These are phyloP conservation scores for Mucor circinelloides DNA, from an alignment of 371 early-diverging fungal genomes.

Conservation along the genomic window DNA sequence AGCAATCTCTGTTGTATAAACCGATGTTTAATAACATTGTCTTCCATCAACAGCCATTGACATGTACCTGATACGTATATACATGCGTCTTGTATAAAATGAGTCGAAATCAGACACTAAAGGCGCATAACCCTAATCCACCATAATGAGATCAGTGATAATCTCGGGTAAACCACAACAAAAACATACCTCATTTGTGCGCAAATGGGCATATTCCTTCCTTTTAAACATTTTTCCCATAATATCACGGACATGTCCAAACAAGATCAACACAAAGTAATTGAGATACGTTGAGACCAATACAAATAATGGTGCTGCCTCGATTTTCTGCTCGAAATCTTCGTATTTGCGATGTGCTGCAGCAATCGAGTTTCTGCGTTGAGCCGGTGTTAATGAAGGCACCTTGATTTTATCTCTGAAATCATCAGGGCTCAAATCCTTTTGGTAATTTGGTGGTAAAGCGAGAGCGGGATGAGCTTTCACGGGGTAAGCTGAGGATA, in stretches of 20 bases:
- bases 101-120: slow-evolving; percentile 95
- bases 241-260: slow-evolving; percentile 93
- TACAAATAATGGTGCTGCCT: slow-evolving; percentile 67
- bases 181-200: slow-evolving; percentile 61
- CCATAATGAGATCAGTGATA: neutral
- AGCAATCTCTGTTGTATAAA: slow-evolving; percentile 64
- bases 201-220: slow-evolving; percentile 72
- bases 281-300: slow-evolving; percentile 95
- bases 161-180: neutral
- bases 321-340: slow-evolving; percentile 50
- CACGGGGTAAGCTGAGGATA: slow-evolving; percentile 48
- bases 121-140: slow-evolving; percentile 83
- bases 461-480: slow-evolving; percentile 24
- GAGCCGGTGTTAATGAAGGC: slow-evolving; percentile 41
- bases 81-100: slow-evolving; percentile 96
- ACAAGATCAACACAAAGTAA: slow-evolving; percentile 91
- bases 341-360: slow-evolving; percentile 47
- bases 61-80: slow-evolving; percentile 82
- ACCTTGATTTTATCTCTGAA: slow-evolving; percentile 11
- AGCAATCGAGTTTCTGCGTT: slow-evolving; percentile 51
- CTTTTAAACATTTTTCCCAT: slow-evolving; percentile 80
- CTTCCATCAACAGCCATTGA: slow-evolving; percentile 77
- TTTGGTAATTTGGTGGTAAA: slow-evolving; percentile 23
- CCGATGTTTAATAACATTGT: slow-evolving; percentile 53
- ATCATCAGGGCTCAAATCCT: slow-evolving; percentile 18